A percentile compares a stretch with the other conserved stretches of the same genome.
phyloP scores from a whole-genome alignment of 129 eudicot species.

The Artemisia argyi region DNA sequence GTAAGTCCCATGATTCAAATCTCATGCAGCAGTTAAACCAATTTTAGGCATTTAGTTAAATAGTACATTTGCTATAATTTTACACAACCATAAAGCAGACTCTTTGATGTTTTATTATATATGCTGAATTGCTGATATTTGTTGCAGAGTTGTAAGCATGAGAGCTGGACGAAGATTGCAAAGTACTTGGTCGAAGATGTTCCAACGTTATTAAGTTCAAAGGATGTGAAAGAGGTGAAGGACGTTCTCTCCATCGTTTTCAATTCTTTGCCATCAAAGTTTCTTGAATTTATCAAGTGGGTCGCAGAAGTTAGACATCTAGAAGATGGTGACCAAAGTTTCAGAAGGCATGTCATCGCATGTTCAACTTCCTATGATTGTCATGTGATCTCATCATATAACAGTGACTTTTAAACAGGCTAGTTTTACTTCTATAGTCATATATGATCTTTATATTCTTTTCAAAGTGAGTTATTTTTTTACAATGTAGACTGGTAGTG shows the following conservation, averaged over 20 bases:
- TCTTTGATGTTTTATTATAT: background rate
- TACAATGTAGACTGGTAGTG: slow-evolving; percentile 75
- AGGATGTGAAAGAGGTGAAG: no score
- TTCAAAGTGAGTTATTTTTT: background rate
- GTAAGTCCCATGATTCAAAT: no score
- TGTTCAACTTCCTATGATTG: slow-evolving; percentile 74
- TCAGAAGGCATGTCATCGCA: slow-evolving; percentile 70
- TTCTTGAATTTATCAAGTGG: no score
- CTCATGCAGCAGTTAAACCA: no score
- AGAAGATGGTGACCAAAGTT: slow-evolving; percentile 2
- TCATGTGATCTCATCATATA: slow-evolving; percentile 85
- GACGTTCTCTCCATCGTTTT: no score
- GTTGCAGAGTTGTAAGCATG: slow-evolving; percentile 81
- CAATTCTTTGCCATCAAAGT: no score
- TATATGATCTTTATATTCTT: background rate
- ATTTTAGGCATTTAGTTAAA: no score
- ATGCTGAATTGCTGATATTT: background rate
- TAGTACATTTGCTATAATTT: background rate
- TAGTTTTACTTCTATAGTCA: background rate
- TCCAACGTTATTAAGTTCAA: no score
- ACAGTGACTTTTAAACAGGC: slow-evolving; percentile 89
- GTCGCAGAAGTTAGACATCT: no score
- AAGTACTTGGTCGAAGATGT: no score
- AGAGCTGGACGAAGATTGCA: slow-evolving; percentile 8
- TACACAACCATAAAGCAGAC: slow-evolving; percentile 9